Evolutionary conservation across 169 alveolate species (phyloP).

Genomic region (Plasmodium falciparum): DNA sequence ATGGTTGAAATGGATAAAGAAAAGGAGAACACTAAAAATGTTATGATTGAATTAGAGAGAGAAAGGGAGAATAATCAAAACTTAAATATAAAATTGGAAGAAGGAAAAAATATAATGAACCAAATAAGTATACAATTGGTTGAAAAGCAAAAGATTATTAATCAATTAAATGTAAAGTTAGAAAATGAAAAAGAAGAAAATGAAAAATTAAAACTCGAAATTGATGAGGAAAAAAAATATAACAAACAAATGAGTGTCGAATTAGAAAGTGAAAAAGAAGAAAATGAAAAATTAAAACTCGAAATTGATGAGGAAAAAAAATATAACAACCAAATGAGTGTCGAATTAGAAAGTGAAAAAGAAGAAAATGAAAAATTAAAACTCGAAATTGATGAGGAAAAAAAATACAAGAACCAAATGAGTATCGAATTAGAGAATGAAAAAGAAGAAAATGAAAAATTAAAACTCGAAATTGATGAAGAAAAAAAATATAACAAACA

Average conservation of each 20-base stretch:
- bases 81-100: background rate
- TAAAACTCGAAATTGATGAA: background rate
- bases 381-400: background rate
- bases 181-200: conserved; percentile 18
- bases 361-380: background rate
- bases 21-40: background rate
- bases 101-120: background rate
- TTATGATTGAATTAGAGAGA: conserved; percentile 16
- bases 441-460: background rate
- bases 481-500: background rate
- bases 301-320: conserved; percentile 14
- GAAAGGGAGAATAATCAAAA: background rate
- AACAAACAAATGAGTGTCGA: background rate
- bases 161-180: background rate
- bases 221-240: background rate
- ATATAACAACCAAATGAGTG: background rate
- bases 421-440: background rate
- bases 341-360: no score
- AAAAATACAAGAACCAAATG: background rate
- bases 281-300: no score
- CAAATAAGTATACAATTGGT: background rate
- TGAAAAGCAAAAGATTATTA: conserved; percentile 1
- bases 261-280: background rate
- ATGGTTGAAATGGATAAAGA: conserved; percentile 10
- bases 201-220: background rate